These are phyloP conservation scores for Vanderwaltozyma polyspora DNA, from an alignment of 805 yeast genomes.

Conservation along the genomic window DNA sequence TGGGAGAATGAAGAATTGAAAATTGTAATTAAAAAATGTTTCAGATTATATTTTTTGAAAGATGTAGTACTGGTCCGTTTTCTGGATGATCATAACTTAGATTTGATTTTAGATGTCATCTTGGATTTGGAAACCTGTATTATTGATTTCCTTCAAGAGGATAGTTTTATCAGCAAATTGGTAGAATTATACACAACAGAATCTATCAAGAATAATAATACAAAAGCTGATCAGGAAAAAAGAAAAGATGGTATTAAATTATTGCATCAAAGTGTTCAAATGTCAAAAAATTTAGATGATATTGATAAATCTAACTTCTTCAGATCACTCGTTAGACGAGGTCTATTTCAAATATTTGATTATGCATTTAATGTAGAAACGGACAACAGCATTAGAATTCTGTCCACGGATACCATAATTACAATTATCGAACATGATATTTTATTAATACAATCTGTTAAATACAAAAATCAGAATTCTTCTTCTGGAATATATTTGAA, in stretches of 20 bases:
- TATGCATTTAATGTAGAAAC: slow-evolving; percentile 53
- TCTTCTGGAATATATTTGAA: slow-evolving; percentile 1
- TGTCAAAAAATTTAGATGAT: slow-evolving; percentile 57
- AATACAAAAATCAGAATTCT: slow-evolving; percentile 7
- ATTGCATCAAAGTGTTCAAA: slow-evolving; percentile 66
- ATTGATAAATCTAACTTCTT: slow-evolving; percentile 59
- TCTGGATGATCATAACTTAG: slow-evolving; percentile 70
- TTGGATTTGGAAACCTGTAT: slow-evolving; percentile 25
- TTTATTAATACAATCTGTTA: slow-evolving; percentile 36
- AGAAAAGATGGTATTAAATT: slow-evolving; percentile 64
- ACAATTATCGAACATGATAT: slow-evolving; percentile 79
- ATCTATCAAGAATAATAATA: slow-evolving; percentile 3
- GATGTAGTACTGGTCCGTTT: slow-evolving; percentile 78
- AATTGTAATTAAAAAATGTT: slow-evolving; percentile 58
- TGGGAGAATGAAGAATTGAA: slow-evolving; percentile 39
- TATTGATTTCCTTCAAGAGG: slow-evolving; percentile 24
- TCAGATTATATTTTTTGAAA: slow-evolving; percentile 66
- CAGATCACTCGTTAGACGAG: slow-evolving; percentile 49
- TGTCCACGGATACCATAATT: slow-evolving; percentile 73
- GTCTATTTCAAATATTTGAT: slow-evolving; percentile 56
- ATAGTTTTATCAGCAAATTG: slow-evolving; percentile 42
- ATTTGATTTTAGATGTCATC: slow-evolving; percentile 40
- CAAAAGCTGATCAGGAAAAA: slow-evolving; percentile 17
- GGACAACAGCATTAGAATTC: slow-evolving; percentile 36
- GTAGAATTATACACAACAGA: slow-evolving; percentile 42